Evolutionary conservation across 2,329 filamentous ascomycete genomes (phyloP).

Genomic region (Colletotrichum trifolii): DNA sequence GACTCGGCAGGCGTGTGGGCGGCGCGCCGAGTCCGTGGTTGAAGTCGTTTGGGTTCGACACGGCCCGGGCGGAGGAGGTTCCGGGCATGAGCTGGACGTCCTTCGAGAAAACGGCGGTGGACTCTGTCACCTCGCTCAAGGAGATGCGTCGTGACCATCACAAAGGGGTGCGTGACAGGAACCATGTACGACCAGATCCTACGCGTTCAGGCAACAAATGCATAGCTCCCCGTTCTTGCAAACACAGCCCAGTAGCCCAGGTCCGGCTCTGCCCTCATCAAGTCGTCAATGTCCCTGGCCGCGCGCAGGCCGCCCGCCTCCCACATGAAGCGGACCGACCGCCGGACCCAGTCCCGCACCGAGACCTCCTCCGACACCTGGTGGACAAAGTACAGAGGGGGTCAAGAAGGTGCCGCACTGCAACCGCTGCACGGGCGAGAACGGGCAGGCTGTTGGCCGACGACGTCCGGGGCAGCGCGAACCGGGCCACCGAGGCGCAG

Average conservation of each 20-base stretch:
- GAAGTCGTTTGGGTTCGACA: constrained; percentile 45
- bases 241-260: constrained; percentile 40
- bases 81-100: constrained; percentile 58
- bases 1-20: constrained; percentile 1
- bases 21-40: constrained; percentile 14
- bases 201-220: constrained; percentile 36
- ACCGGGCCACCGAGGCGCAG: constrained; percentile 39
- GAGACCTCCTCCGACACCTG: constrained; percentile 26
- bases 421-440: constrained; percentile 38
- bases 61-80: constrained; percentile 55
- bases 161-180: not conserved
- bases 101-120: constrained; percentile 59
- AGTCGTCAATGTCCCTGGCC: constrained; percentile 32
- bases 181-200: not conserved
- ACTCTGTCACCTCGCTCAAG: constrained; percentile 41
- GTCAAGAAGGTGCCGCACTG: constrained; percentile 38
- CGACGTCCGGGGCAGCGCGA: constrained; percentile 21
- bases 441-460: constrained; percentile 34
- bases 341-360: constrained; percentile 33
- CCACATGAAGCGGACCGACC: constrained; percentile 36
- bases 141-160: not conserved
- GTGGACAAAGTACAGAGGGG: constrained; percentile 37
- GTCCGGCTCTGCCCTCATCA: constrained; percentile 22
- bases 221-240: constrained; percentile 42
- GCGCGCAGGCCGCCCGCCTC: constrained; percentile 32